Base-by-base conservation (phyloP, 768 basidiomycete species). In the Tricholoma furcatifolium region DNA sequence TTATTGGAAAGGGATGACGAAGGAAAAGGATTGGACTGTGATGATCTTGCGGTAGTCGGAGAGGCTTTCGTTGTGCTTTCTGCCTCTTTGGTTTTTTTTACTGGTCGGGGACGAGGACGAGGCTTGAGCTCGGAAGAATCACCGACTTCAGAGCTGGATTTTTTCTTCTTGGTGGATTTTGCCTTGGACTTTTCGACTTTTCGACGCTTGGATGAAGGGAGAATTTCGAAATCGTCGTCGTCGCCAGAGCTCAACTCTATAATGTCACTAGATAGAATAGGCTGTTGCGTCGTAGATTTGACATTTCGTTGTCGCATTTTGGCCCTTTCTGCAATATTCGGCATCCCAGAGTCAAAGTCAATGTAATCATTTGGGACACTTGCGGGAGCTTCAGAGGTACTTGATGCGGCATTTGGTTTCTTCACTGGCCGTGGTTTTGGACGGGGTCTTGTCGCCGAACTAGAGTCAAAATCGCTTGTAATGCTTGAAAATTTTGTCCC, bases 311-410 rank as follows among this genome's bases (percentile, higher is more conserved):
- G 71, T 15, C 82, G 80, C 65, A 72, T 80, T 60, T 83, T 83
- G 44, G 82, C 78, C 15, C 82, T 73, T 38, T 84, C 82, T n/a
- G 82, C 81, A 21, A 82, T 81, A 55, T 65, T 75, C 39, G 70
- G 59, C 5, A 63, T 60, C 41, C 57, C 62, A 12, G 53, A 49
- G 17, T 56, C 55, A n/a, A 36, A 41, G 27, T 63, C 54, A 40
- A 60, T 48, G 30, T 46, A 38, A 9, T 47, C 12, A 50, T 55
- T 41, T 8, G 50, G 53, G 8, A 23, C 12, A 27, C 56, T 52
- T 11, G 49, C 38, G 18, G 41, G 17, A 14, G 40, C 14, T 6
- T 50, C 44, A 20, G 34, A 8, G 39, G 43, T 30, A 36, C 40
- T 53, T 10, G 57, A 55, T 11, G 51, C 39, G 9, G 43, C 45